phyloP scores from a whole-genome alignment of 306 rosid genomes.

The Cucumis melo region DNA sequence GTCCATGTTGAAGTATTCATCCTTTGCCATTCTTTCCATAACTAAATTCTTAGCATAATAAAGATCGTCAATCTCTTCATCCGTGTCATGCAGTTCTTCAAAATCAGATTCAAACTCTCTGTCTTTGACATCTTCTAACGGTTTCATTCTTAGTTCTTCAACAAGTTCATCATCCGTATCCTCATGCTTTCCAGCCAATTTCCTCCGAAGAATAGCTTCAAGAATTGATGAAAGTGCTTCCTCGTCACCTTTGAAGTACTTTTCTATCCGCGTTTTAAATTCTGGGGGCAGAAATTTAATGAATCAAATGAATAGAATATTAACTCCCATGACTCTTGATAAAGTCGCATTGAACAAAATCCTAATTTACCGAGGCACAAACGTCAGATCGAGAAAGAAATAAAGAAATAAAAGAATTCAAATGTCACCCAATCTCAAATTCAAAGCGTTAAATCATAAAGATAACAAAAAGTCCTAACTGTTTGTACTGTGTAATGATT shows the following conservation, averaged over 20 bases:
- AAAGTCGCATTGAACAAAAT: background rate
- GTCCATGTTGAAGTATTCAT: conserved; percentile 32
- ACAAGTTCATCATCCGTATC: conserved; percentile 71
- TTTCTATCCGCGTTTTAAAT: conserved; percentile 40
- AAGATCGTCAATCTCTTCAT: conserved; percentile 62
- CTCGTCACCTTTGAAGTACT: conserved; percentile 65
- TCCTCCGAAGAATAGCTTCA: conserved; percentile 63
- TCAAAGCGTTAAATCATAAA: background rate
- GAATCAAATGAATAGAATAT: background rate
- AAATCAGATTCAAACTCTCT: conserved; percentile 48
- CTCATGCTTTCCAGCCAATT: conserved; percentile 47
- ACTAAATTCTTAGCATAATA: conserved; percentile 45
- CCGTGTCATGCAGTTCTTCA: conserved; percentile 38
- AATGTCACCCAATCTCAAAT: background rate
- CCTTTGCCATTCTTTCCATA: conserved; percentile 32
- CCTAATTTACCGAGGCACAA: background rate
- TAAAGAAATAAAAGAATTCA: no score
- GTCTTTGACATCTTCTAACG: conserved; percentile 31
- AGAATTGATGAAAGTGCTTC: conserved; percentile 40
- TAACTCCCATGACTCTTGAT: background rate
- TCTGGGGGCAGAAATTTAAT: conserved; percentile 21
- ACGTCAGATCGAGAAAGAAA: background rate
- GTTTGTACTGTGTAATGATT: background rate
- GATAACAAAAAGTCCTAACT: background rate
- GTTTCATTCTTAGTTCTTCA: conserved; percentile 33